Percentiles rank a stretch among this genome's conserved stretches.
Evolutionary conservation across 106 monocot species (phyloP).

Genomic region (Acorus calamus): DNA sequence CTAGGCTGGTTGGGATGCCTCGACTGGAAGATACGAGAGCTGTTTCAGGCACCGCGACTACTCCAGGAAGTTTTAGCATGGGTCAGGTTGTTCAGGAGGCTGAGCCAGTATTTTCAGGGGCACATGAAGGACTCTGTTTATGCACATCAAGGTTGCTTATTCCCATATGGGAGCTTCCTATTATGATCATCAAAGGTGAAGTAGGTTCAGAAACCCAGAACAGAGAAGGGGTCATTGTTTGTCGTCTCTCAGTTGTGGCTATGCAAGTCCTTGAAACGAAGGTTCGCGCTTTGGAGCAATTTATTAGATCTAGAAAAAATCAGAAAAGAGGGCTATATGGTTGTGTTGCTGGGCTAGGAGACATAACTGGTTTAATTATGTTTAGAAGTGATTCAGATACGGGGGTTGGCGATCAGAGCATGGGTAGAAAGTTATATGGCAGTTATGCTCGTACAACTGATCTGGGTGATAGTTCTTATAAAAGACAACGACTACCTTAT

Average conservation of each 20-base stretch:
- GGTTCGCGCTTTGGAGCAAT: slow-evolving; percentile 71
- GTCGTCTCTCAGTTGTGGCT: slow-evolving; percentile 50
- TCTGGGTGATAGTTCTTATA: slow-evolving; percentile 29
- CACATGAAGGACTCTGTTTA: slow-evolving; percentile 90
- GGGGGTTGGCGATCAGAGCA: slow-evolving; percentile 14
- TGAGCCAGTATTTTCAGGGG: slow-evolving; percentile 88
- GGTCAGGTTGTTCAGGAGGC: slow-evolving; percentile 97
- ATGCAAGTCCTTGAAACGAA: slow-evolving; percentile 80
- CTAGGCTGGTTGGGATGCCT: slow-evolving; percentile 81
- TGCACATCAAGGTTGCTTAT: slow-evolving; percentile 89
- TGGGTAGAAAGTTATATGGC: slow-evolving; percentile 24
- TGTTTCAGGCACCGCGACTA: slow-evolving; percentile 42
- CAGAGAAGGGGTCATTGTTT: slow-evolving; percentile 49
- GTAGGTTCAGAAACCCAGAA: slow-evolving; percentile 21
- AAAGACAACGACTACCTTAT: slow-evolving; percentile 59
- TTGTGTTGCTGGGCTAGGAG: slow-evolving; percentile 76
- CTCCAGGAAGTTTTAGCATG: slow-evolving; percentile 89
- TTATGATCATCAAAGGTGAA: slow-evolving; percentile 43
- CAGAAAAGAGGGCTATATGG: slow-evolving; percentile 96
- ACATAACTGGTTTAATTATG: slow-evolving; percentile 67
- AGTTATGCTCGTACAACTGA: slow-evolving; percentile 14
- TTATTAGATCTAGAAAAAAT: slow-evolving; percentile 83
- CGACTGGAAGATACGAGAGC: slow-evolving; percentile 47
- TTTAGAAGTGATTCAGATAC: slow-evolving; percentile 39
- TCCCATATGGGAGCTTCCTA: slow-evolving; percentile 87